These are phyloP conservation scores for Knoxdaviesia proteae DNA, from an alignment of 2,329 filamentous ascomycete species.

Conservation along the genomic window DNA sequence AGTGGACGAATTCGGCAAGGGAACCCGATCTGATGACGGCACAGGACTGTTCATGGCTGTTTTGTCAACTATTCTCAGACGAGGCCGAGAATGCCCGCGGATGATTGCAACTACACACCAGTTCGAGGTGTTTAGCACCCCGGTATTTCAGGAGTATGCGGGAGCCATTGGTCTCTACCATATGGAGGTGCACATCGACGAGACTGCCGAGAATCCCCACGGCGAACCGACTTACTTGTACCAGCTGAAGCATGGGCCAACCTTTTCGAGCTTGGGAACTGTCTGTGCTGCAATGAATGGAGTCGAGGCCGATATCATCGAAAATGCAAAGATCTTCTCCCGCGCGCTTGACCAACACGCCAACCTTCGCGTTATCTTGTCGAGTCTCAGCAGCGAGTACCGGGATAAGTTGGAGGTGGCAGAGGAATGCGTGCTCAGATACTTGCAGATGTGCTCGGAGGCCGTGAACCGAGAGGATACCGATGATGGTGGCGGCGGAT, in stretches of 20 bases:
- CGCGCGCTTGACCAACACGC: no score
- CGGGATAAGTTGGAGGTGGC: conserved; percentile 46
- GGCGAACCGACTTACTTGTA: conserved; percentile 59
- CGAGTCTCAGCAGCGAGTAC: conserved; percentile 14
- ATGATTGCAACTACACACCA: conserved; percentile 42
- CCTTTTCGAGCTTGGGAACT: conserved; percentile 65
- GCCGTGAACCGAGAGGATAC: no score
- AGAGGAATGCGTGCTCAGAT: conserved; percentile 15
- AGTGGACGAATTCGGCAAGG: conserved; percentile 78
- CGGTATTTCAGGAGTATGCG: conserved; percentile 26
- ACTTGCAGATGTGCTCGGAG: neutral
- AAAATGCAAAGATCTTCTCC: conserved; percentile 9
- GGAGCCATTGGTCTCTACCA: conserved; percentile 38
- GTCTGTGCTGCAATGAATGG: conserved; percentile 76
- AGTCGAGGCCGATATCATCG: conserved; percentile 48
- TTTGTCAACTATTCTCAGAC: conserved; percentile 18
- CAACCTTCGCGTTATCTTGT: no score
- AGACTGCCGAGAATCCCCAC: conserved; percentile 24
- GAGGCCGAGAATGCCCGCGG: conserved; percentile 27
- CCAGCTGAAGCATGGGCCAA: conserved; percentile 44
- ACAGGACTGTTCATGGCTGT: conserved; percentile 33
- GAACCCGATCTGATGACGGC: conserved; percentile 36
- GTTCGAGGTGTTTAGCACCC: conserved; percentile 51
- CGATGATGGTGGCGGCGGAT: no score
- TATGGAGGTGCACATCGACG: conserved; percentile 48